These are phyloP conservation scores for Plasmodium gallinaceum DNA, from an alignment of 169 alveolate species.

Conservation along the genomic window DNA sequence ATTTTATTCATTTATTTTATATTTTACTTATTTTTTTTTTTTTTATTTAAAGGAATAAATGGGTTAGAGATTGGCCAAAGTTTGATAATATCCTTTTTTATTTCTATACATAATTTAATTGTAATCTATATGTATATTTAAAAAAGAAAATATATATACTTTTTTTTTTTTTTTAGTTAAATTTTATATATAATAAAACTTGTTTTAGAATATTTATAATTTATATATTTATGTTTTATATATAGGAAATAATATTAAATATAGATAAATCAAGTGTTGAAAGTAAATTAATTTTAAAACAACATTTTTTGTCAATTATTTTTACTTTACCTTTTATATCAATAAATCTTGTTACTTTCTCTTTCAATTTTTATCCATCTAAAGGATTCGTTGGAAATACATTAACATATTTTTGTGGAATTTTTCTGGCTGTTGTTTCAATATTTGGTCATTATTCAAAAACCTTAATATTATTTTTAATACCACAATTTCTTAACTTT, in stretches of 20 bases:
- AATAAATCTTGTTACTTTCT: slow-evolving; percentile 88
- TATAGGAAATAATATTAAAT: slow-evolving; percentile 69
- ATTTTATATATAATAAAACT: too few relatives aligned
- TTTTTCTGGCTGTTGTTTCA: slow-evolving; percentile 94
- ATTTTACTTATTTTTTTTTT: neutral
- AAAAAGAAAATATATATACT: neutral
- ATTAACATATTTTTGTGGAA: slow-evolving; percentile 94
- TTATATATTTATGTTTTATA: neutral
- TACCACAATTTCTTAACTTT: slow-evolving; percentile 94
- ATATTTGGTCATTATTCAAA: slow-evolving; percentile 94
- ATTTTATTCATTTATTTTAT: slow-evolving; percentile 9
- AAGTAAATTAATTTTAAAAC: slow-evolving; percentile 77
- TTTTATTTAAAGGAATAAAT: slow-evolving; percentile 83
- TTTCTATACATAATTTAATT: slow-evolving; percentile 89
- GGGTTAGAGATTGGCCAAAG: slow-evolving; percentile 95
- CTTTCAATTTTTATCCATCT: slow-evolving; percentile 93
- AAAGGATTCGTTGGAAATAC: slow-evolving; percentile 96
- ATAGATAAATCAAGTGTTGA: slow-evolving; percentile 52
- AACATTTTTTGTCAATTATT: slow-evolving; percentile 87
- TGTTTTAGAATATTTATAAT: too few relatives aligned
- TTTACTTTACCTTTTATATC: slow-evolving; percentile 91
- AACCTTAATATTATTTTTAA: slow-evolving; percentile 92
- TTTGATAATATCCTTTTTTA: slow-evolving; percentile 90
- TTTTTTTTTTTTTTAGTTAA: neutral
- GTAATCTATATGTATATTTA: slow-evolving; percentile 59